These are phyloP conservation scores for Russula sp. DNA, from an alignment of 768 basidiomycete species.

Conservation along the genomic window DNA sequence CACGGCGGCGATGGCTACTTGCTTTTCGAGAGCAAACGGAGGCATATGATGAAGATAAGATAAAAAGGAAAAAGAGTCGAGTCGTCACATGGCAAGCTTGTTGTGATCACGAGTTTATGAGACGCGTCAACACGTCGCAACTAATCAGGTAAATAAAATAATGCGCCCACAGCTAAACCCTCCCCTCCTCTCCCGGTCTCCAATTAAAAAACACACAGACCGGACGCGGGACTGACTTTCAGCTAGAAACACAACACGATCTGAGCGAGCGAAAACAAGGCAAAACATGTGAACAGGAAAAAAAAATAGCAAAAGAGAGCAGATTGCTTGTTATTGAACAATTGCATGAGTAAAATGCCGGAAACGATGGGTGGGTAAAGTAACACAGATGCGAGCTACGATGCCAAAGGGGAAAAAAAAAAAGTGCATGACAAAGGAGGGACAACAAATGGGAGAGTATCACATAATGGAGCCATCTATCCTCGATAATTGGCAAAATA, in stretches of 20 bases:
- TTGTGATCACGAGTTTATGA: too few species aligned
- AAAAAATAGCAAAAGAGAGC: neutral
- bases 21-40: conserved; percentile 60
- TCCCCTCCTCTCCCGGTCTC: neutral
- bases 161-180: conserved; percentile 1
- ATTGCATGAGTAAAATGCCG: conserved; percentile 21
- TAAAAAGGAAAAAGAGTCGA: too few species aligned
- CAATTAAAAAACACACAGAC: neutral
- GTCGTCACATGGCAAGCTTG: conserved; percentile 35
- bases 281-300: neutral
- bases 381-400: conserved; percentile 22
- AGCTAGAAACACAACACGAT: neutral
- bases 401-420: conserved; percentile 1
- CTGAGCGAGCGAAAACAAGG: neutral
- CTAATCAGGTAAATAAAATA: neutral
- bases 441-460: neutral
- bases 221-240: neutral
- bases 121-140: too few species aligned
- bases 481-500: conserved; percentile 46
- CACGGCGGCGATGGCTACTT: conserved; percentile 82
- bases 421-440: conserved; percentile 12
- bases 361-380: conserved; percentile 14
- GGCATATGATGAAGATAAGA: too few species aligned
- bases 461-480: neutral
- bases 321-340: conserved; percentile 21